phyloP scores from a whole-genome alignment of 805 yeast genomes.

The Cyberlindnera japonica region DNA sequence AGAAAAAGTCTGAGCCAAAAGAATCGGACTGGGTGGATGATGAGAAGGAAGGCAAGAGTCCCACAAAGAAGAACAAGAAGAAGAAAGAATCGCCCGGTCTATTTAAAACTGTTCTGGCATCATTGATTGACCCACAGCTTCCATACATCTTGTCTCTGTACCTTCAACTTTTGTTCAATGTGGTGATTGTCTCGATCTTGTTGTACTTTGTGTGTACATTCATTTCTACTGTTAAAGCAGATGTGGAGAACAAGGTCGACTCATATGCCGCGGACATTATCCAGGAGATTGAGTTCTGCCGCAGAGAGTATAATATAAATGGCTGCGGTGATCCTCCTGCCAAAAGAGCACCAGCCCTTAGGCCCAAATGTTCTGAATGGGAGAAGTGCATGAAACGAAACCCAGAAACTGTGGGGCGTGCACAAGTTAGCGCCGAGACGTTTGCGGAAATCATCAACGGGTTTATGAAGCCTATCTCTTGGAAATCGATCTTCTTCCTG shows the following conservation, averaged over 20 bases:
- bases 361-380: conserved; percentile 67
- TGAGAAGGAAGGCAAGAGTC: conserved; percentile 8
- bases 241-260: conserved; percentile 68
- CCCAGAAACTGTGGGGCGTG: conserved; percentile 62
- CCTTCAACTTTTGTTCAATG: conserved; percentile 59
- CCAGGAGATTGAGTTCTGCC: conserved; percentile 65
- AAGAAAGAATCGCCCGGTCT: conserved; percentile 6
- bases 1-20: neutral
- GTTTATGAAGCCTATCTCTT: conserved; percentile 64
- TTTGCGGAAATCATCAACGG: conserved; percentile 80
- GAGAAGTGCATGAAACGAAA: conserved; percentile 79
- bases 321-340: conserved; percentile 68
- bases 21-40: conserved; percentile 24
- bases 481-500: conserved; percentile 59
- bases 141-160: conserved; percentile 61
- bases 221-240: conserved; percentile 54
- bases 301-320: conserved; percentile 64
- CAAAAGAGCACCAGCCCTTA: conserved; percentile 70
- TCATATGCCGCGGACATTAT: conserved; percentile 55
- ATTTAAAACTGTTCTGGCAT: conserved; percentile 12
- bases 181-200: conserved; percentile 46
- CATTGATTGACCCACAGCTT: conserved; percentile 39
- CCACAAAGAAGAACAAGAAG: conserved; percentile 7
- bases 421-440: conserved; percentile 74
- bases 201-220: conserved; percentile 49